These are phyloP conservation scores for Erythrophleum fordii DNA, from an alignment of 306 rosid species.

Conservation along the genomic window DNA sequence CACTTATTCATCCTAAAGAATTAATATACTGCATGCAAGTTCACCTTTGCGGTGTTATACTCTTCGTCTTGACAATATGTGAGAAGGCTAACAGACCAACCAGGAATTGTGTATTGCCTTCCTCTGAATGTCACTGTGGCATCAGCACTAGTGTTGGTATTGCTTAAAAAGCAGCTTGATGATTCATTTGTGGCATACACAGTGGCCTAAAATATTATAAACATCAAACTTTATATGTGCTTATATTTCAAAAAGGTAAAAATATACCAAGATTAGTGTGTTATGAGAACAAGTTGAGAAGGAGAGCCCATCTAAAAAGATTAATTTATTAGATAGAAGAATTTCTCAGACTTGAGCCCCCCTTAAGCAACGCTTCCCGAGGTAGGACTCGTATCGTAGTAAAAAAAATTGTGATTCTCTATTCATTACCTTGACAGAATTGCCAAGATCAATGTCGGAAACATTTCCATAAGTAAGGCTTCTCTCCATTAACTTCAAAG, in stretches of 20 bases:
- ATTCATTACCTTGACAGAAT: conserved; percentile 43
- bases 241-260: too few species aligned
- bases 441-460: conserved; percentile 39
- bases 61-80: conserved; percentile 50
- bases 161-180: conserved; percentile 54
- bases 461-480: conserved; percentile 44
- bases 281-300: too few species aligned
- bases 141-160: conserved; percentile 41
- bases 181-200: conserved; percentile 43
- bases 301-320: too few species aligned
- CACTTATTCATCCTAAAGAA: not conserved
- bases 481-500: conserved; percentile 55
- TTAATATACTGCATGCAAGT: too few species aligned
- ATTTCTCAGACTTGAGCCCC: too few species aligned
- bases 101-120: conserved; percentile 45
- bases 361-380: too few species aligned
- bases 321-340: too few species aligned
- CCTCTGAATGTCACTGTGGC: conserved; percentile 47
- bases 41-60: conserved; percentile 55
- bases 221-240: not conserved
- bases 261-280: too few species aligned
- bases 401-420: too few species aligned
- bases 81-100: conserved; percentile 67
- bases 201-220: conserved; percentile 39
- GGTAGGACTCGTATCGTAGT: too few species aligned